Conservation (phyloP, 2,329 filamentous ascomycete genomes). For the Penicillium sp. region DNA sequence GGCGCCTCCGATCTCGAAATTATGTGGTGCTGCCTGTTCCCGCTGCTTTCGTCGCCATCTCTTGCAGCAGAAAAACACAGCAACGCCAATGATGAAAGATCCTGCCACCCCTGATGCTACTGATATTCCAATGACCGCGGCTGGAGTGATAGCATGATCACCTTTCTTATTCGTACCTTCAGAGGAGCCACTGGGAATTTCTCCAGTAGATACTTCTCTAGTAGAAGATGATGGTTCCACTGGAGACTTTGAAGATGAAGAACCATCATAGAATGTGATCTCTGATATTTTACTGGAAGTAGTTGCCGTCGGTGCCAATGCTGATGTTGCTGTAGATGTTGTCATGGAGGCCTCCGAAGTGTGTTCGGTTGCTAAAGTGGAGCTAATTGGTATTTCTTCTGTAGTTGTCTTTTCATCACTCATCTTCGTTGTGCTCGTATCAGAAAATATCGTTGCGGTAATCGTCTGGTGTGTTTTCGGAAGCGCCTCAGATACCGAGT, state of each 20-base stretch:
- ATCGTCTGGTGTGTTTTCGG: slow-evolving; percentile 37
- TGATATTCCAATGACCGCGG: slow-evolving; percentile 38
- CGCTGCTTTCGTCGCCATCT: slow-evolving; percentile 27
- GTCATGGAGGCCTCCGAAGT: background rate
- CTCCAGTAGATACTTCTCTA: background rate
- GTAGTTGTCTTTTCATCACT: slow-evolving; percentile 1
- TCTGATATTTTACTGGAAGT: slow-evolving; percentile 17
- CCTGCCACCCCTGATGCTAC: slow-evolving; percentile 37
- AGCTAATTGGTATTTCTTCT: slow-evolving; percentile 4
- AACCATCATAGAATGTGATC: slow-evolving; percentile 16
- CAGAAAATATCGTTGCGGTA: slow-evolving; percentile 34
- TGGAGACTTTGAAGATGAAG: slow-evolving; percentile 17
- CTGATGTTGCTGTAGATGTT: slow-evolving; percentile 6
- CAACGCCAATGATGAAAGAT: slow-evolving; percentile 34
- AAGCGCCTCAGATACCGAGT: slow-evolving; percentile 35
- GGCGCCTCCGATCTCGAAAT: slow-evolving; percentile 40
- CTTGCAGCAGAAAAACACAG: slow-evolving; percentile 33
- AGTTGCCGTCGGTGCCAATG: slow-evolving; percentile 8
- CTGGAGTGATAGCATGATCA: slow-evolving; percentile 22
- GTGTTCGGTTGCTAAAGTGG: background rate
- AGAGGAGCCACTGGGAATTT: slow-evolving; percentile 7
- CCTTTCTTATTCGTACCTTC: slow-evolving; percentile 12
- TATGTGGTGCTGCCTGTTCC: slow-evolving; percentile 23
- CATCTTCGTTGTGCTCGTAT: slow-evolving; percentile 7
- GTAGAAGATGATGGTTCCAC: background rate